Conservation (phyloP, 306 rosid genomes). For the Gillenia trifoliata region DNA sequence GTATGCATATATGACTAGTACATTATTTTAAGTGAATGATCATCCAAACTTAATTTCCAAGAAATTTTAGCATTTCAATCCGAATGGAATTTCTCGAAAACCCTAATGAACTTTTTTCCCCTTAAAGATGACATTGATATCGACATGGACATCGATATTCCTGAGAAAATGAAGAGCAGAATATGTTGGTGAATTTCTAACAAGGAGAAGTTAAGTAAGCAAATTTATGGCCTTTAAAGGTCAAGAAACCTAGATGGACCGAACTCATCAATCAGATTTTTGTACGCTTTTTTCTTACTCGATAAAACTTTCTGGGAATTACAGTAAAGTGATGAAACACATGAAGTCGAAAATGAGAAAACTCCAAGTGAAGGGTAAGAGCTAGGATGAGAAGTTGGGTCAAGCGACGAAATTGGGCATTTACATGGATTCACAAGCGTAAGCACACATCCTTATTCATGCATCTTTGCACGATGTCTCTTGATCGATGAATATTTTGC, state of each 20-base stretch:
- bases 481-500: too few relatives aligned
- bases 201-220: constrained; percentile 64
- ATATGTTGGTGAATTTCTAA: constrained; percentile 54
- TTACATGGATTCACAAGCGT: too few relatives aligned
- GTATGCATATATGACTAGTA: constrained; percentile 24
- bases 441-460: too few relatives aligned
- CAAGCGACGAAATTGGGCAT: too few relatives aligned
- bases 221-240: constrained; percentile 73
- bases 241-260: constrained; percentile 4
- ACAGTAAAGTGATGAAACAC: constrained; percentile 64
- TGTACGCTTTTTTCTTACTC: neutral
- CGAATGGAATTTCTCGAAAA: neutral
- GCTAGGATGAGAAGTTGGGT: too few relatives aligned
- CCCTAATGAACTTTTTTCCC: constrained; percentile 3
- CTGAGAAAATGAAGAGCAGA: constrained; percentile 58
- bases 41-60: neutral
- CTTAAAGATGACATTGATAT: constrained; percentile 67
- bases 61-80: neutral
- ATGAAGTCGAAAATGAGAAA: constrained; percentile 55
- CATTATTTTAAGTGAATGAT: neutral
- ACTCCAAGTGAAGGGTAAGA: too few relatives aligned
- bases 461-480: too few relatives aligned
- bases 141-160: constrained; percentile 48
- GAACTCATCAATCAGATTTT: neutral
- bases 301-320: constrained; percentile 8